Base-by-base conservation (phyloP, 352 stramenopile species). In the Pythium plurisporium region DNA sequence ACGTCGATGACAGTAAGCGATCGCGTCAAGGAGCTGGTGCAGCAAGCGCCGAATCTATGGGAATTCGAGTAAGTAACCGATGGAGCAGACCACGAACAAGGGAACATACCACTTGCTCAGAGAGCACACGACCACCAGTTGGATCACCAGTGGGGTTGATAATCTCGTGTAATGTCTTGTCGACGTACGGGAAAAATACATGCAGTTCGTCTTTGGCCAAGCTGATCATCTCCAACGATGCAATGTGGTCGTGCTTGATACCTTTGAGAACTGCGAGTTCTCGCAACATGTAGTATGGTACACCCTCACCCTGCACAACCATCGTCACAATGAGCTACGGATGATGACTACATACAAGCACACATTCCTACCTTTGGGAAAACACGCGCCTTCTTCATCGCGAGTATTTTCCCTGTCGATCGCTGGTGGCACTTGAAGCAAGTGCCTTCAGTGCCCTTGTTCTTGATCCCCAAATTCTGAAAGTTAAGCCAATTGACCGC, bases 251-350 rank as follows among this genome's bases (percentile, higher is more conserved):
- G 40, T 97, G 89, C 47, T 81, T 75, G 56, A 96, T 89, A 20
- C 86, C 84, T 45, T 91, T 89, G 11, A 96, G 57, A 23, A 96
- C 89, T 12, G 89, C 87, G 25, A 97, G 56, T 53, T 97, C 89
- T 44, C 89, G 73, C 10, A 97, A 72, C 89, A 96, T 96, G 60
- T 97, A 97, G 54, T 97, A 97, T n/a, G 89, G 89, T 17, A 97
- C 85, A 30, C 88, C 89, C 74, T 97, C 88, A 31, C 87, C 88
- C 73, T 93, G 12, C 15, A 42, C 3, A 36, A 46, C 26, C n/a
- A 6, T 12, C 55, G 53, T 14, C 31, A 33, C 3, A 7, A 9
- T 31, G 22, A 43, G 4, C n/a, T 46, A 20, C 17, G 40, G 4
- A 52, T 23, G 25, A 15, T 15, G 44, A 33, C 11, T 37, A n/a